Base-by-base conservation (phyloP, 306 rosid species). In the Rosa lucieae region DNA sequence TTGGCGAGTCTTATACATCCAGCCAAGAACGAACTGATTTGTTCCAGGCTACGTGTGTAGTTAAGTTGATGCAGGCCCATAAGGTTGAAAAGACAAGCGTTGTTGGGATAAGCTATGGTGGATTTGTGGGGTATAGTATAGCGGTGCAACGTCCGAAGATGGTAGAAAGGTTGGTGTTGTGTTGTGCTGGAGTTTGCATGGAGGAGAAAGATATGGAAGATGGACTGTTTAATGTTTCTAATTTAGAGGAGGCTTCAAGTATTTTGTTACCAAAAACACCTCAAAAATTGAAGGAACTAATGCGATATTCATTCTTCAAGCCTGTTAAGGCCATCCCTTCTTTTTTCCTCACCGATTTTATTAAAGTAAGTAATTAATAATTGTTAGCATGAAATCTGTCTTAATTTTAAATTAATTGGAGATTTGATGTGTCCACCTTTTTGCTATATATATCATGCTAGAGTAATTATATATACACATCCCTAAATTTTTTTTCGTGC, bases 31-130 rank as follows among this genome's bases (percentile, higher is more conserved):
- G 97, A 13, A 69, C 85, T 0, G 96, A 91, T 73, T 46, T 84
- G 3, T 93, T 91, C 46, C 97, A 93, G 68, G 97, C 97, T 0
- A 0, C 0, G 29, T 86, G 90, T 70, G 29, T 90, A 74, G 78
- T 63, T 80, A 82, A 44, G 78, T 78, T 93, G 11, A 87, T 91
- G 96, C 88, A 89, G 32, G 49, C 26, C 11, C 86, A 82, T 26
- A 91, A 90, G 8, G 88, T 91, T 0, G 6, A 40, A 5, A 86
- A 39, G 17, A 76, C 82, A 86, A 89, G 81, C 75, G 21, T 91
- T 80, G 94, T 91, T 0, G 97, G 97, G 81, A 88, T 89, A 37
- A 93, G 97, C 74, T 93, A 93, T 13, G 97, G 97, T 1, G 97
- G 97, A 0, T 90, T 93, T 29, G 96, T 93, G 5, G 88, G 87